A percentile compares a stretch with the other conserved stretches of the same genome.
Conservation (phyloP, 148 eudicot species). For the Persicaria tinctoria region DNA sequence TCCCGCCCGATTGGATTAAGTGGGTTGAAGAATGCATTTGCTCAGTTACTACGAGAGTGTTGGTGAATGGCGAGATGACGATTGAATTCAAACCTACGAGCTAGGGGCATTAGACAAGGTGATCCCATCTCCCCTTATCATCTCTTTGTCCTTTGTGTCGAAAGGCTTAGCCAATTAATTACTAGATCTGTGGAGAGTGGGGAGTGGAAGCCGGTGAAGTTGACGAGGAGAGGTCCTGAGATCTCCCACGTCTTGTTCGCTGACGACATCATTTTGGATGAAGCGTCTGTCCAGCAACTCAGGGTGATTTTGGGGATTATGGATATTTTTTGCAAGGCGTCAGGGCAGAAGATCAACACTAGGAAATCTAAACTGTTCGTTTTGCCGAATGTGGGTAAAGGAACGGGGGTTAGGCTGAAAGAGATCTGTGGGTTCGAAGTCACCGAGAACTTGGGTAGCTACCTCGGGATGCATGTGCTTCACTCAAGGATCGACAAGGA, state of each 20-base stretch:
- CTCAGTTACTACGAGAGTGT: neutral
- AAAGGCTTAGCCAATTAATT: neutral
- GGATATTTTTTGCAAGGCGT: neutral
- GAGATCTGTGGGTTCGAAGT: neutral
- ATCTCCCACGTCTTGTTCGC: no score
- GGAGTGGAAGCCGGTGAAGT: neutral
- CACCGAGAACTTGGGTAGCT: neutral
- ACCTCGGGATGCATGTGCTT: neutral
- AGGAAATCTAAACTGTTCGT: neutral
- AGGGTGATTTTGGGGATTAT: neutral
- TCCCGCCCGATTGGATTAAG: no score
- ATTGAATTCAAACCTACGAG: neutral
- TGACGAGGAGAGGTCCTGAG: neutral
- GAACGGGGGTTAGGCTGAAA: neutral
- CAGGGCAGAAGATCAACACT: neutral
- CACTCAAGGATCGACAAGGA: neutral
- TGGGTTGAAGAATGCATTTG: no score
- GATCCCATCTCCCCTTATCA: neutral
- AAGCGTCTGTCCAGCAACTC: neutral
- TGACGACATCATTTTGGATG: neutral
- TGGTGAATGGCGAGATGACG: neutral
- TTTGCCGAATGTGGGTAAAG: neutral
- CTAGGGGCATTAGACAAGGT: neutral
- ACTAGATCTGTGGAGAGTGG: neutral
- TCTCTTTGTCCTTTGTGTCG: neutral